phyloP scores from a whole-genome alignment of 2,329 filamentous ascomycete genomes.

The Fusarium sacchari region DNA sequence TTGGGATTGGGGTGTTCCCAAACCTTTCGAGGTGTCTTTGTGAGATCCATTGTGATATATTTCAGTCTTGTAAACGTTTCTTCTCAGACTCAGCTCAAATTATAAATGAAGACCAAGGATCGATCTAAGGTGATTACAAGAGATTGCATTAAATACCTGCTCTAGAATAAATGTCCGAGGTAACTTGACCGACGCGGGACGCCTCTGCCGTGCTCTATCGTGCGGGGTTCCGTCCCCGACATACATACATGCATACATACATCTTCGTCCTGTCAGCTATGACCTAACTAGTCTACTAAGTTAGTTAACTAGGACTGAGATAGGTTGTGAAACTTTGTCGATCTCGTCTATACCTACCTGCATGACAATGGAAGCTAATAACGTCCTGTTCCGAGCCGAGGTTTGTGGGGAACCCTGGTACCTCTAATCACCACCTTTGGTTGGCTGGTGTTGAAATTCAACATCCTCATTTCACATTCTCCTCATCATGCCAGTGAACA shows the following conservation, averaged over 20 bases:
- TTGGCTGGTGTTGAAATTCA: not conserved
- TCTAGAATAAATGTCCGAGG: conserved; percentile 24
- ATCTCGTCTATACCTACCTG: conserved; percentile 15
- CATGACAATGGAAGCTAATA: not conserved
- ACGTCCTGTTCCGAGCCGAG: conserved; percentile 10
- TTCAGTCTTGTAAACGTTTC: not conserved
- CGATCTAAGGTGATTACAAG: not conserved
- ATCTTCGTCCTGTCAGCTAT: not conserved
- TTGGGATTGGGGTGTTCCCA: conserved; percentile 73
- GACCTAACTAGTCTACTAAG: conserved; percentile 1
- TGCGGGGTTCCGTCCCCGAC: conserved; percentile 35
- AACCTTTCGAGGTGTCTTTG: conserved; percentile 66
- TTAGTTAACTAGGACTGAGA: not conserved
- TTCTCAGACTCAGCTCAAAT: not conserved
- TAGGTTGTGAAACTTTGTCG: conserved; percentile 12
- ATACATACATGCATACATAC: conserved; percentile 2
- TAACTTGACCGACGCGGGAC: conserved; percentile 16
- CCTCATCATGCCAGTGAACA: not conserved
- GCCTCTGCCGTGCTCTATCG: conserved; percentile 4
- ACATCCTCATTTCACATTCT: not conserved
- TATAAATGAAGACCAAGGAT: not conserved
- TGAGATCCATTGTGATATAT: conserved; percentile 43
- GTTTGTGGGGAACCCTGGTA: conserved; percentile 17
- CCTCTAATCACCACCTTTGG: not conserved
- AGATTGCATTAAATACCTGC: conserved; percentile 8